Evolutionary conservation across 495 filamentous ascomycete genomes (phyloP).

Genomic region (Hyaloscypha finlandica): DNA sequence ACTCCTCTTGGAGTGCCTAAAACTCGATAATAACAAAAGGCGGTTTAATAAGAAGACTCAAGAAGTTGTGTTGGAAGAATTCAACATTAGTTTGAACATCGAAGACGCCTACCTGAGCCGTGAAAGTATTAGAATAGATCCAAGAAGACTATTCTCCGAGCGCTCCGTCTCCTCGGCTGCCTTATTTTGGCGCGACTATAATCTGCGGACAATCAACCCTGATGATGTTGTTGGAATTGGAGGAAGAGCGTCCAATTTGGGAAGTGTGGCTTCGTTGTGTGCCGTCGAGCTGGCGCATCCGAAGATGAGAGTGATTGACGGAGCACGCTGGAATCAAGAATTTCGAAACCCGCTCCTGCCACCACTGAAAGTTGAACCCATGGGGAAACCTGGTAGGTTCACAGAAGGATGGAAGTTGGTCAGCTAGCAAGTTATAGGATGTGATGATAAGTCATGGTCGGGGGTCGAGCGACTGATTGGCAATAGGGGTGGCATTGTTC

Average conservation of each 20-base stretch:
- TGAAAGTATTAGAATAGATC: neutral
- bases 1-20: neutral
- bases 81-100: neutral
- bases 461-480: too few relatives aligned
- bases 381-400: neutral
- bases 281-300: neutral
- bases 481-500: too few relatives aligned
- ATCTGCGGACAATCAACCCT: neutral
- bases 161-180: neutral
- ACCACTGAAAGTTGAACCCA: neutral
- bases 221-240: neutral
- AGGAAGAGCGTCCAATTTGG: neutral
- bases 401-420: neutral
- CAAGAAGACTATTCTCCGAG: neutral
- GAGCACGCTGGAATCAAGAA: neutral
- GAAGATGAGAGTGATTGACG: neutral
- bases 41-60: neutral
- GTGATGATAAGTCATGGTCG: too few relatives aligned
- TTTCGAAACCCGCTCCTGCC: neutral
- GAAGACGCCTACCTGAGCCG: neutral
- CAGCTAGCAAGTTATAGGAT: slow-evolving; percentile 1
- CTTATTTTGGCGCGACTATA: neutral
- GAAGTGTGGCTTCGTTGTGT: neutral
- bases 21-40: neutral
- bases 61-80: neutral